A percentile compares a stretch with the other conserved stretches of the same genome.
phyloP scores from a whole-genome alignment of 106 monocot species.

The Apostasia ramifera region DNA sequence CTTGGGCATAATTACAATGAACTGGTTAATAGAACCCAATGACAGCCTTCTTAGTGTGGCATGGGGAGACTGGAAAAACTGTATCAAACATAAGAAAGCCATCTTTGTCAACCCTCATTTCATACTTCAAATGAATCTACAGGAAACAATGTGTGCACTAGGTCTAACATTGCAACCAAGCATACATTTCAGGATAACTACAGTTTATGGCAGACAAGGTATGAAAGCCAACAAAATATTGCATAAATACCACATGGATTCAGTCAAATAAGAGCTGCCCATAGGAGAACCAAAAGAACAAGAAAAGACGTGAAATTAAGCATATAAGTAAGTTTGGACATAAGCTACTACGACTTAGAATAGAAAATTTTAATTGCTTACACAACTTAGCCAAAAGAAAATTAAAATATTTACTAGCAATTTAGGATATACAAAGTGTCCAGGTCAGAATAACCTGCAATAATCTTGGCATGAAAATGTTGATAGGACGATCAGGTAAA shows the following conservation, averaged over 20 bases:
- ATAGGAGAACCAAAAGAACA: too few species aligned
- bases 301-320: neutral
- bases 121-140: too few species aligned
- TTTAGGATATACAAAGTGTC: neutral
- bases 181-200: too few species aligned
- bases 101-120: neutral
- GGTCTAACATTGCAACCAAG: too few species aligned
- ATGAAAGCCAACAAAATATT: too few species aligned
- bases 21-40: constrained; percentile 91
- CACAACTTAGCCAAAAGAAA: neutral
- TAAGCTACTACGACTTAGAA: neutral
- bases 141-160: too few species aligned
- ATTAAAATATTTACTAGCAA: neutral
- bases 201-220: too few species aligned
- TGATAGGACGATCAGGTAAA: constrained; percentile 80
- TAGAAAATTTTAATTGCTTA: too few species aligned
- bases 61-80: constrained; percentile 97
- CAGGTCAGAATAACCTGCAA: constrained; percentile 49
- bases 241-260: too few species aligned
- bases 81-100: constrained; percentile 12
- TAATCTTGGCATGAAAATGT: constrained; percentile 88
- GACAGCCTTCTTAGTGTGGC: constrained; percentile 71
- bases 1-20: constrained; percentile 79
- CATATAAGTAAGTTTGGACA: neutral
- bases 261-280: too few species aligned